Base-by-base conservation (phyloP, 2,329 filamentous ascomycete species). In the Thyridium curvatum region DNA sequence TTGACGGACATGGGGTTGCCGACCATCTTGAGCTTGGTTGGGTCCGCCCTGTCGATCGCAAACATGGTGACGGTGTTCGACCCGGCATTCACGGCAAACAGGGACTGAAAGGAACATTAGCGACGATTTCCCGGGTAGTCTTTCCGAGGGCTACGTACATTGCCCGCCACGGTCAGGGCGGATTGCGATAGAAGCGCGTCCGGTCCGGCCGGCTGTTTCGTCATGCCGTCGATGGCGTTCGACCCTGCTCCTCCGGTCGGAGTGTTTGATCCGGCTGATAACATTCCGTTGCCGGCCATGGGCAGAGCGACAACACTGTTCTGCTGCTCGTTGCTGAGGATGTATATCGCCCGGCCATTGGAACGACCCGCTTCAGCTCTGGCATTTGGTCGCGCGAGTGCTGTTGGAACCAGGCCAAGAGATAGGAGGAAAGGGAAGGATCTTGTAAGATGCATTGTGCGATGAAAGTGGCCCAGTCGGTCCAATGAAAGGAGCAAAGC, bases 41-140 rank as follows among this genome's bases (percentile, higher is more conserved):
- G 64, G 41, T 76, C 54, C 0, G 41, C 30, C 0, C 44, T 15
- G 5, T 61, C 53, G 46, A 77, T 71, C 6, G 48, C 35, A 31
- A 78, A 65, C 65, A 76, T 70, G 38, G 63, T 62, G 3, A 77
- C 44, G 1, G 66, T 69, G 49, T 76, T 74, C 16, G 69, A 73
- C 4, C 71, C 72, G 2, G 71, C 55, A 38, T 75, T 76, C 32
- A 78, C 72, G 1, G 71, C 71, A 43, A 81, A 77, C 2, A 80
- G 42, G 41, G 59, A 54, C 73, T 76, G 38, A 32, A 14, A 9
- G 9, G 8, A 14, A 10, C 16, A 30, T 16, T 26, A 30, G 10
- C 13, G 16, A 6, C 13, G 4, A 18, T 38, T n/a, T n/a, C n/a
- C n/a, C n/a, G n/a, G n/a, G n/a, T n/a, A n/a, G n/a, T n/a, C n/a